phyloP scores from a whole-genome alignment of 441 rosid species.

The Eutrema salsugineum region DNA sequence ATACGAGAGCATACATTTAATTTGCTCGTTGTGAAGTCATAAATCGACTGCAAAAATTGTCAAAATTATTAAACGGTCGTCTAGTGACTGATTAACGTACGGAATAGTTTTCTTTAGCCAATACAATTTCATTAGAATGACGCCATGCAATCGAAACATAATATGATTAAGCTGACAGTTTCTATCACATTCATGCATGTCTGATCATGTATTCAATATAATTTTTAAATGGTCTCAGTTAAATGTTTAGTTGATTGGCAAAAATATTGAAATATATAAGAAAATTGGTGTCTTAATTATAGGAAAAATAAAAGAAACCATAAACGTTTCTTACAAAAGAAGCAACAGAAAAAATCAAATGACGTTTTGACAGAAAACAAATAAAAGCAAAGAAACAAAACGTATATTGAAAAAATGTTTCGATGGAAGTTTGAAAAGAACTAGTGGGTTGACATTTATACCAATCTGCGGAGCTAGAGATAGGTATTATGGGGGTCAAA shows the following conservation, averaged over 20 bases:
- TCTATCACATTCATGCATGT: no score
- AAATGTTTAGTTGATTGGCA: background rate
- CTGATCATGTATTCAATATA: background rate
- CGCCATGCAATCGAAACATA: no score
- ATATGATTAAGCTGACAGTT: no score
- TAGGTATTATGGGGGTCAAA: no score
- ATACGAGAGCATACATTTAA: background rate
- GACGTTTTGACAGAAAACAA: background rate
- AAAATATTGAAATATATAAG: background rate
- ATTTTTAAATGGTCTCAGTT: background rate
- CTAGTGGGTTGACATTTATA: background rate
- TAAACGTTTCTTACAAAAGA: background rate
- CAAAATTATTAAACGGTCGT: no score
- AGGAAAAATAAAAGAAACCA: background rate
- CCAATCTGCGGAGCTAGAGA: no score
- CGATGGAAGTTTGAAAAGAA: background rate
- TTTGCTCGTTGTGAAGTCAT: background rate
- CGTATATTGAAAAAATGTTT: background rate
- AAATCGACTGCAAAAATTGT: no score
- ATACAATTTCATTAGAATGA: no score
- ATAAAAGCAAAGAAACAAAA: background rate
- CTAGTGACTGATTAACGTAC: background rate
- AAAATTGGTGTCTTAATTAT: background rate
- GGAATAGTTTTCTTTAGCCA: no score
- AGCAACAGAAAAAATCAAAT: background rate